Percentiles rank a stretch among this genome's conserved stretches.
These are phyloP conservation scores for Fusarium papillatum DNA, from an alignment of 2,329 filamentous ascomycete species.

Conservation along the genomic window DNA sequence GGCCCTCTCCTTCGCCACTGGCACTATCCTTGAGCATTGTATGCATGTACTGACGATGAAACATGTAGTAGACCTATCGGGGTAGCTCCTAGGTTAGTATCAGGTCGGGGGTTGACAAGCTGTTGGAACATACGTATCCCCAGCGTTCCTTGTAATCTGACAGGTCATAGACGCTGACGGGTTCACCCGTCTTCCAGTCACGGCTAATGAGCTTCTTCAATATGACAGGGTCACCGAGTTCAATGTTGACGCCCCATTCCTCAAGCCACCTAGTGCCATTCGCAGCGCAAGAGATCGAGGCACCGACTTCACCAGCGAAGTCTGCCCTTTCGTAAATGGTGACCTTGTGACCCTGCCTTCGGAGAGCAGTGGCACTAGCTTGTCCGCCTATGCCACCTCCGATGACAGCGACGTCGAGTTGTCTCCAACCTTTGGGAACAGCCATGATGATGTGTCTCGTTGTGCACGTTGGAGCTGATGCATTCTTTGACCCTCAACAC, in stretches of 20 bases:
- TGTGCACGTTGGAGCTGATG: background rate
- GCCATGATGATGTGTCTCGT: background rate
- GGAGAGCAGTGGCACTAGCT: slow-evolving; percentile 64
- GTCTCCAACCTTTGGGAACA: background rate
- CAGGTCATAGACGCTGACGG: slow-evolving; percentile 10
- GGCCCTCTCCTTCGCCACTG: background rate
- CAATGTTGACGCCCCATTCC: slow-evolving; percentile 64
- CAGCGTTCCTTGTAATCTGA: slow-evolving; percentile 16
- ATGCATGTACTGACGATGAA: slow-evolving; percentile 20
- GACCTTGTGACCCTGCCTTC: slow-evolving; percentile 65
- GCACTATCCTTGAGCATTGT: slow-evolving; percentile 18
- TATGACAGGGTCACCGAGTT: slow-evolving; percentile 15
- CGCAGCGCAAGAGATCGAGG: slow-evolving; percentile 72
- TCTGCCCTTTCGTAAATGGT: slow-evolving; percentile 67
- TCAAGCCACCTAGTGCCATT: slow-evolving; percentile 75
- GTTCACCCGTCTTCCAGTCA: slow-evolving; percentile 17
- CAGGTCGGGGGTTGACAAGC: background rate
- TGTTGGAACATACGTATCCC: background rate
- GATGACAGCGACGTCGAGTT: slow-evolving; percentile 40
- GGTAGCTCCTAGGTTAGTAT: background rate
- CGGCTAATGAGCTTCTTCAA: slow-evolving; percentile 19
- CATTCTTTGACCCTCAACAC: background rate
- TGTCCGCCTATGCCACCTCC: slow-evolving; percentile 66
- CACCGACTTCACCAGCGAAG: slow-evolving; percentile 73
- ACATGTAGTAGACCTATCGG: slow-evolving; percentile 14